Base-by-base conservation (phyloP, 768 basidiomycete genomes). In the Brasilioporus rufonigricans region DNA sequence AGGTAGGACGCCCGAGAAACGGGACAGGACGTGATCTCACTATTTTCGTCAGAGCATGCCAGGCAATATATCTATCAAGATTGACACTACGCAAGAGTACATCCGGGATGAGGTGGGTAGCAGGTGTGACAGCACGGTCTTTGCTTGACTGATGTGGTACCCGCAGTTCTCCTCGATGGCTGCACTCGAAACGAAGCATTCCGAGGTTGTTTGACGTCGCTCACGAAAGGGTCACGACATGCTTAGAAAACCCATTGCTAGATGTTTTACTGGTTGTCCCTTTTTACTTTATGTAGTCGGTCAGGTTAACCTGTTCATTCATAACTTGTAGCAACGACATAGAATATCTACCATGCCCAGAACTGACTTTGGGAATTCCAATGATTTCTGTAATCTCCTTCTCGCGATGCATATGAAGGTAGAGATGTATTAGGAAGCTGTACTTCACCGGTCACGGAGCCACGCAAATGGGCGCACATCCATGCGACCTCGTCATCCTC, bases 11-110 rank as follows among this genome's bases (percentile, higher is more conserved):
- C 10, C 13, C 7, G 21, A 31, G 29, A 14, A 14, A 14, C 32
- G 4, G 11, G 2, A 7, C 18, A 7, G 26, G 5, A 14, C 14
- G 10, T 19, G 21, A 38, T 2, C 41, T 35, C 23, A 58, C 50
- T n/a, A 26, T 23, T n/a, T 13, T 10, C 5, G 27, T 48, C 44
- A 65, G 67, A 52, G 44, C 4, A 1, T 41, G 58, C 75, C 76
- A 43, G 76, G 77, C 46, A 80, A 79, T 58, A 81, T 86, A 58
- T 82, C 83, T 29, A 84, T 86, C 71, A 83, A 83, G 69, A 81
- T 86, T 52, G 82, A 85, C 63, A 84, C 83, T 7, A 83, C 76
- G 35, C 76, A 81, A 44, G 83, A 85, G 57, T 75, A 73, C 47
- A 65, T 72, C 48, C 74, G 70, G 39, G 82, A 83, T 53, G 68